Conservation (phyloP, 257 asterid species). For the Phtheirospermum japonicum region DNA sequence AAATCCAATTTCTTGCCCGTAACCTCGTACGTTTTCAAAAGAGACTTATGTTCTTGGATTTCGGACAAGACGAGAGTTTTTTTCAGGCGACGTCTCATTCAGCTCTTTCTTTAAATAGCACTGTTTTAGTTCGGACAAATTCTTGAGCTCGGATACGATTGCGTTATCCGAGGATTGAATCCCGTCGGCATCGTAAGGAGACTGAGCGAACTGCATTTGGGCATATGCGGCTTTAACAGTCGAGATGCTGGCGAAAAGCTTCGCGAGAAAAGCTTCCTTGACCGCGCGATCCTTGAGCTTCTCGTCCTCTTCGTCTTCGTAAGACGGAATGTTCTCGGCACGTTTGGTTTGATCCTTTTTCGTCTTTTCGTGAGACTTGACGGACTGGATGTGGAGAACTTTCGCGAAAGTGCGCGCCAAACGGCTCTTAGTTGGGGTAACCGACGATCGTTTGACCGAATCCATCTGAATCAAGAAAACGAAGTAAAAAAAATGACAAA, state of each 20-base stretch:
- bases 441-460: conserved; percentile 40
- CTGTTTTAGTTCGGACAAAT: conserved; percentile 63
- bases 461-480: conserved; percentile 65
- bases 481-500: background rate
- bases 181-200: conserved; percentile 75
- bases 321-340: conserved; percentile 8
- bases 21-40: conserved; percentile 52
- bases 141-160: conserved; percentile 58
- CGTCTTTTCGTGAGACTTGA: conserved; percentile 30
- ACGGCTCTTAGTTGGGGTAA: conserved; percentile 49
- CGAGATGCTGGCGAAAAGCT: conserved; percentile 62
- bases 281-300: conserved; percentile 22
- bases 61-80: conserved; percentile 45
- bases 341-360: conserved; percentile 32
- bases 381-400: conserved; percentile 48
- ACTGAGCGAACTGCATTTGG: conserved; percentile 62
- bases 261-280: conserved; percentile 63
- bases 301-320: conserved; percentile 33
- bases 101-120: conserved; percentile 55
- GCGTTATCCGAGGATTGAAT: conserved; percentile 68
- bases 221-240: conserved; percentile 75
- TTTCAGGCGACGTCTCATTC: conserved; percentile 49
- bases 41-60: conserved; percentile 63
- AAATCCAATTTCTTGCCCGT: conserved; percentile 65
- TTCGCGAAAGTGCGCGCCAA: conserved; percentile 58